phyloP scores from a whole-genome alignment of 768 basidiomycete species.

The Mycena venus region DNA sequence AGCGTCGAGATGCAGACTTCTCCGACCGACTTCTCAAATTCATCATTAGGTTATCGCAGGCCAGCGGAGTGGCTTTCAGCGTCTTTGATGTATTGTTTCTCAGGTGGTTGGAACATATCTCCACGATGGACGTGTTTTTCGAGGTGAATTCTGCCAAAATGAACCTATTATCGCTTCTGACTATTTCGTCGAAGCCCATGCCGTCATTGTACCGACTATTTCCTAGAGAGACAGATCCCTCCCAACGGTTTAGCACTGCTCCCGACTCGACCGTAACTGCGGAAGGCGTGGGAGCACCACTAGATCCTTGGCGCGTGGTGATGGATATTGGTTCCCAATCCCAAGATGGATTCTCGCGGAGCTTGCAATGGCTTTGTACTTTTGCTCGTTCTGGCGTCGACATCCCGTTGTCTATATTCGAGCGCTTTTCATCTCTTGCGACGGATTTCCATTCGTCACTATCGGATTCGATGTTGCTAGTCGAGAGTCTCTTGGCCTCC shows the following conservation, averaged over 20 bases:
- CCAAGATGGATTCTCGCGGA: conserved; percentile 57
- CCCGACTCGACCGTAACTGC: conserved; percentile 46
- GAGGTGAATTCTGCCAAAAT: conserved; percentile 51
- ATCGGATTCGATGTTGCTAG: conserved; percentile 60
- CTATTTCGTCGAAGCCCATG: conserved; percentile 55
- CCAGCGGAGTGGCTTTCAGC: conserved; percentile 64
- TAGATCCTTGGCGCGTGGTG: conserved; percentile 71
- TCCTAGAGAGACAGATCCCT: conserved; percentile 63
- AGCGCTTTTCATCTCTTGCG: conserved; percentile 59
- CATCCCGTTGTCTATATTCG: conserved; percentile 66
- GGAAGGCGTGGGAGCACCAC: conserved; percentile 43
- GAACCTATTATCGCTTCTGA: not conserved
- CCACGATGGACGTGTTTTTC: conserved; percentile 45
- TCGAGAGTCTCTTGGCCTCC: conserved; percentile 68
- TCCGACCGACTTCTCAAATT: conserved; percentile 62
- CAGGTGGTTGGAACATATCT: conserved; percentile 68
- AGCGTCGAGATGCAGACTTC: conserved; percentile 37
- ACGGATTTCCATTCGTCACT: conserved; percentile 55
- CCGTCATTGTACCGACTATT: conserved; percentile 70
- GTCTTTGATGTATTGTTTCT: conserved; percentile 70
- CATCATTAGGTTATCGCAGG: conserved; percentile 68
- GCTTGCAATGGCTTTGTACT: conserved; percentile 71
- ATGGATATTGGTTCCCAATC: conserved; percentile 57
- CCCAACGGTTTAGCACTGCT: conserved; percentile 53
- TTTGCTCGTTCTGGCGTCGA: conserved; percentile 77